Evolutionary conservation across 768 basidiomycete species (phyloP), one percentile per base, ranked within the genome.

Genomic region (Leccinum broughii): DNA sequence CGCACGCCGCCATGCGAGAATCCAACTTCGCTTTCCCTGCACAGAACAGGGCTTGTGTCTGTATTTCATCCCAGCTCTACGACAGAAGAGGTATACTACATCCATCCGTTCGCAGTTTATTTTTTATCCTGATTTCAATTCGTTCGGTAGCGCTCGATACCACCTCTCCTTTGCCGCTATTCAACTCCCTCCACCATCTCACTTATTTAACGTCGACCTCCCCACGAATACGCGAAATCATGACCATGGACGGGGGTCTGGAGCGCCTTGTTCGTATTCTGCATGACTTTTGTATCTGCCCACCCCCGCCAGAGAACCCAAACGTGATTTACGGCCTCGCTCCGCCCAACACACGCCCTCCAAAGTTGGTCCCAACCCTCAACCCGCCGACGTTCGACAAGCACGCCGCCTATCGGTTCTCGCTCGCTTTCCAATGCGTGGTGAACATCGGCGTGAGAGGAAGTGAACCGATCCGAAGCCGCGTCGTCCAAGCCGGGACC

Each of bases 371-470:
- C 0, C 87, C 90, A 0, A 84, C 83, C 1, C 81, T 90, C 44
- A 89, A 89, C 64, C 90, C 90, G 0, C 77, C 79, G 26, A 72
- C 80, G 0, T 92, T 85, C 64, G 92, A 93, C 77, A 91, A 90
- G 61, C 88, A 90, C 66, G 88, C 92, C 30, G 92, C 92, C 0
- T 91, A 92, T 68, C 85, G 92, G 9, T 96, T 97, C 71, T 89
- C 89, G 0, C 85, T 98, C 59, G 96, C 96, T 1, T 95, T 99
- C 70, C 95, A 98, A 70, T 97, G 93, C 68, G 87, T 98, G 50
- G 95, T 95, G 62, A 98, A 99, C 74, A 93, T 98, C 68, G 96
- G 96, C 39, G 95, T 98, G 0, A 80, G 96, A 32, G 96, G 96
- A n/a, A 90, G 85, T 59, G 95, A 98, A 74, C 85, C 86, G 20